phyloP scores from a whole-genome alignment of 352 stramenopile species.

The Phytophthora sojae region DNA sequence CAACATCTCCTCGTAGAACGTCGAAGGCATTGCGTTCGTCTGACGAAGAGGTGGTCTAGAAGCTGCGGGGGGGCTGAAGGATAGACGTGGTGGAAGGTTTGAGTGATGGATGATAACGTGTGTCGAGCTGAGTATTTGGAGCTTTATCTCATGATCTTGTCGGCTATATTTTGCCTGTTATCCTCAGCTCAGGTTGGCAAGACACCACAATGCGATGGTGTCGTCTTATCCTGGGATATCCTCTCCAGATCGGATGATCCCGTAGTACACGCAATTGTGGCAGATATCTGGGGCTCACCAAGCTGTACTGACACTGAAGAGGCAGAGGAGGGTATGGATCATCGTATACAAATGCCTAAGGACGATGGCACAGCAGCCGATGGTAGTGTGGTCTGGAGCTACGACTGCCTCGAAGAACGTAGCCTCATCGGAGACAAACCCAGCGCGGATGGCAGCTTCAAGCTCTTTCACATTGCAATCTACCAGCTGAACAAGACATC shows the following conservation, averaged over 20 bases:
- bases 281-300: not conserved
- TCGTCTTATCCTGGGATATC: slow-evolving; percentile 1
- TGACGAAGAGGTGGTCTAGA: slow-evolving; percentile 24
- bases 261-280: not conserved
- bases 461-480: slow-evolving; percentile 16
- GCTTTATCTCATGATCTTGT: not conserved
- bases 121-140: not conserved
- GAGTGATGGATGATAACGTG: not conserved
- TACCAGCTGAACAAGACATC: slow-evolving; percentile 15
- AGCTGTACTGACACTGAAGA: not conserved
- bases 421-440: not conserved
- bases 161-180: not conserved
- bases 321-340: slow-evolving; percentile 7
- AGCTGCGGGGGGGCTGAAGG: not conserved
- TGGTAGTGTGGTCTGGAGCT: not conserved
- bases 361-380: not conserved
- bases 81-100: not conserved
- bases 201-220: not conserved
- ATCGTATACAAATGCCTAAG: not conserved
- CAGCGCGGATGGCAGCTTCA: not conserved
- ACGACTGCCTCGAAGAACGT: not conserved
- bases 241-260: not conserved
- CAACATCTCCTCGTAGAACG: slow-evolving; percentile 20
- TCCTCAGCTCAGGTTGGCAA: not conserved
- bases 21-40: slow-evolving; percentile 16